phyloP scores from a whole-genome alignment of 441 rosid genomes.

The Arabidopsis lyrata region DNA sequence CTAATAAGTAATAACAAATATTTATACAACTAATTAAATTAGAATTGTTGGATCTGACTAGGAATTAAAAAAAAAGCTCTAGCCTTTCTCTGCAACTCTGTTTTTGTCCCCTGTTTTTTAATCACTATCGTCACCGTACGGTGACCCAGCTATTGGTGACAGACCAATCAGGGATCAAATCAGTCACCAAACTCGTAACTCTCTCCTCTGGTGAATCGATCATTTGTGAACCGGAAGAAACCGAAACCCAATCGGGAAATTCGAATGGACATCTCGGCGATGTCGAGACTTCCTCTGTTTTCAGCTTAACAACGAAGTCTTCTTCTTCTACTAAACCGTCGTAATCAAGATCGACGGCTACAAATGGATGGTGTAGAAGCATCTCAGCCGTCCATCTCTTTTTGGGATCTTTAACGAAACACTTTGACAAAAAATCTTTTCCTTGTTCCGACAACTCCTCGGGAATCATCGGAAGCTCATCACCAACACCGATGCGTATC shows the following conservation, averaged over 20 bases:
- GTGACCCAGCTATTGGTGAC: conserved; percentile 59
- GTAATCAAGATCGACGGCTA: conserved; percentile 44
- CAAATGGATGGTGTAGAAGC: conserved; percentile 77
- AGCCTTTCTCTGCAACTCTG: conserved; percentile 35
- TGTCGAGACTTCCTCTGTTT: conserved; percentile 32
- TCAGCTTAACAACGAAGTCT: conserved; percentile 29
- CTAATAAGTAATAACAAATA: conserved; percentile 17
- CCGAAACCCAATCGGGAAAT: conserved; percentile 61
- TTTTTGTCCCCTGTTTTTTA: conserved; percentile 34
- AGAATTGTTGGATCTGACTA: conserved; percentile 38
- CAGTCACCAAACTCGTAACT: conserved; percentile 47
- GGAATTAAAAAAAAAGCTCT: conserved; percentile 18
- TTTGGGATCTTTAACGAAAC: conserved; percentile 70
- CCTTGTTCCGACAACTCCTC: conserved; percentile 64
- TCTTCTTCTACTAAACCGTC: conserved; percentile 13
- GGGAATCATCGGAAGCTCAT: conserved; percentile 67
- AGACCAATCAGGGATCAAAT: conserved; percentile 56
- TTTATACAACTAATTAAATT: conserved; percentile 20
- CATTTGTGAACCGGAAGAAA: conserved; percentile 46
- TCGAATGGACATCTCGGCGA: conserved; percentile 75
- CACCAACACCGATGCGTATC: conserved; percentile 71
- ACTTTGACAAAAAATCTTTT: conserved; percentile 70
- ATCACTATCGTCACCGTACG: conserved; percentile 49
- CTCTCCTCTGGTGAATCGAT: conserved; percentile 46
- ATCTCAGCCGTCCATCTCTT: conserved; percentile 84